Evolutionary conservation across 2,329 filamentous ascomycete species (phyloP).

Genomic region (Periglandula ipomoeae): DNA sequence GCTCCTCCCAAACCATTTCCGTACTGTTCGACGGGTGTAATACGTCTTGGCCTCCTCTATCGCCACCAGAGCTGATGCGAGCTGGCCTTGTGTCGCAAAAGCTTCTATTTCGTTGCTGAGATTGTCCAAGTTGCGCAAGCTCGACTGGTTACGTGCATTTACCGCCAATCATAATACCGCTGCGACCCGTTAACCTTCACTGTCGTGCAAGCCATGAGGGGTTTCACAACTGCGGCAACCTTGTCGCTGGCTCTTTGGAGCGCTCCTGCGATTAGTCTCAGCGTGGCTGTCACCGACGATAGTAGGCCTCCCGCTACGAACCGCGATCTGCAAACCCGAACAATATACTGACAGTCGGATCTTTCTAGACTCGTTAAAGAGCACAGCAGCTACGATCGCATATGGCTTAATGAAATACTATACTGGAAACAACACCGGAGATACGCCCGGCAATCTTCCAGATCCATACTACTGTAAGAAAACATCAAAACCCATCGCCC

Average conservation of each 20-base stretch:
- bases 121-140: neutral
- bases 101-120: neutral
- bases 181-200: neutral
- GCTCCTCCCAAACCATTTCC: neutral
- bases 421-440: conserved; percentile 49
- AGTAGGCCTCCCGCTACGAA: conserved; percentile 14
- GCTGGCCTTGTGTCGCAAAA: conserved; percentile 1
- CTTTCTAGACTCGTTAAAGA: conserved; percentile 38
- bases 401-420: conserved; percentile 41
- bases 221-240: neutral
- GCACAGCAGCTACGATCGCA: conserved; percentile 37
- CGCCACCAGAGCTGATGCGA: neutral
- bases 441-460: conserved; percentile 48
- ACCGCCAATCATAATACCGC: neutral
- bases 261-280: conserved; percentile 15
- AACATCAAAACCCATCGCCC: conserved; percentile 23
- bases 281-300: conserved; percentile 23
- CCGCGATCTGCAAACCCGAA: neutral
- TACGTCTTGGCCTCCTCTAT: neutral
- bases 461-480: conserved; percentile 53
- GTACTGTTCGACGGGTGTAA: neutral
- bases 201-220: conserved; percentile 3
- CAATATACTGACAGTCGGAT: neutral
- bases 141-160: neutral
- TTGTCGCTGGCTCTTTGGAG: conserved; percentile 10